Evolutionary conservation across 139 green algal genomes (phyloP).

Genomic region (Chlamydomonas sp.): DNA sequence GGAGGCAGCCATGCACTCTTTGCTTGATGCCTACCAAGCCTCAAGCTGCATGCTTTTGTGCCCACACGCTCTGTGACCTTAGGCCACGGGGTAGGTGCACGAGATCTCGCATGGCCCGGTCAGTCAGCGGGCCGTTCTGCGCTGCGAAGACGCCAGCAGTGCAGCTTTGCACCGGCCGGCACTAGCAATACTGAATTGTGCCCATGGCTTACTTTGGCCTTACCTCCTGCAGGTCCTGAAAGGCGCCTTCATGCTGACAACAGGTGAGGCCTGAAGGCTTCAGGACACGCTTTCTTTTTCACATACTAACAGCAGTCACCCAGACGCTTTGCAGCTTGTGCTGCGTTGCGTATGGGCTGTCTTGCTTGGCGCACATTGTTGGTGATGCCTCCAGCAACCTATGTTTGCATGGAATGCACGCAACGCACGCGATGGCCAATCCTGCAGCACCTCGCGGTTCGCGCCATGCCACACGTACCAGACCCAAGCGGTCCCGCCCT

Average conservation of each 20-base stretch:
- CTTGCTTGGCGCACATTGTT: not conserved
- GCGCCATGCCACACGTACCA: not conserved
- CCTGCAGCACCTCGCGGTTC: not conserved
- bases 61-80: not conserved
- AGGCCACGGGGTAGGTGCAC: no score
- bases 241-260: constrained; percentile 46
- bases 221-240: constrained; percentile 30
- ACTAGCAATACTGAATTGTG: not conserved
- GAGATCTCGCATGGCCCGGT: no score
- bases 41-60: not conserved
- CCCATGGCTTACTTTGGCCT: not conserved
- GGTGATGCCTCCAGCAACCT: not conserved
- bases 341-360: no score
- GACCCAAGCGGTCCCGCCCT: not conserved
- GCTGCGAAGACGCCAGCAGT: not conserved
- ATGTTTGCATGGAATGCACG: not conserved
- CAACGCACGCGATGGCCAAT: no score
- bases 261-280: not conserved
- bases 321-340: no score
- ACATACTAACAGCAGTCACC: no score
- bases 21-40: not conserved
- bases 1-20: no score
- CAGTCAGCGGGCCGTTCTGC: no score
- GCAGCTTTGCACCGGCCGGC: not conserved
- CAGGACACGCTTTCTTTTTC: not conserved